Base-by-base conservation (phyloP, 352 stramenopile species). In the Pythium phragmitis region DNA sequence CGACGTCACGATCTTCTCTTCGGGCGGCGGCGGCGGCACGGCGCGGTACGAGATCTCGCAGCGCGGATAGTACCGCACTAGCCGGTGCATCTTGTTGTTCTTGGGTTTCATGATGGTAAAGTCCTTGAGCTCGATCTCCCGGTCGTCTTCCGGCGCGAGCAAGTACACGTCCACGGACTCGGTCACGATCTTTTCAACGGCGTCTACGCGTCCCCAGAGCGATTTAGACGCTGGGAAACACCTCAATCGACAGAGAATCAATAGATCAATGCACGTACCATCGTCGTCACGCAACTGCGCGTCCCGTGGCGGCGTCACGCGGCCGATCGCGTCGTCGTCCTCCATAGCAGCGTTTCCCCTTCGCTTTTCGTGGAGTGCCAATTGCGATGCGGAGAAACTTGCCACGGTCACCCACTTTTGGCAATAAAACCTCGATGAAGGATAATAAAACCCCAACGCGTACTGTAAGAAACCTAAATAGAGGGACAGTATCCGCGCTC, bases 81-180 rank as follows among this genome's bases (percentile, higher is more conserved):
- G 75, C 3, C 82, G 77, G 52, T 89, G 74, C 74, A 88, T 87
- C 56, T 85, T 82, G 73, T 87, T 87, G 65, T 89, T 88, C 67
- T 88, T 88, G 52, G 84, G 84, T 47, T 90, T 91, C 73, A 89
- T 88, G 72, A 89, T 89, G 34, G 84, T 93, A 47, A 91, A 87
- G 70, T 91, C 80, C 56, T 91, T 88, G 62, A 89, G 75, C 53
- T 85, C 79, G 33, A 88, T 75, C 49, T 76, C 77, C 46, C 82
- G 82, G 37, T 74, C 65, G 30, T 87, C 80, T 57, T 90, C 82
- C 5, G 82, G 83, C 21, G 76, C 68, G 36, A 93, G 57, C 43
- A 93, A 60, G 63, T 93, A 93, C 46, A 91, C 84, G 60, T 89
- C 79, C 55, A 93, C 77, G 53, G 57, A 73, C 63, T 93, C 84